Conservation (phyloP, 1,139 yeast genomes). For the Yamadazyma kanchanaburiensis region DNA sequence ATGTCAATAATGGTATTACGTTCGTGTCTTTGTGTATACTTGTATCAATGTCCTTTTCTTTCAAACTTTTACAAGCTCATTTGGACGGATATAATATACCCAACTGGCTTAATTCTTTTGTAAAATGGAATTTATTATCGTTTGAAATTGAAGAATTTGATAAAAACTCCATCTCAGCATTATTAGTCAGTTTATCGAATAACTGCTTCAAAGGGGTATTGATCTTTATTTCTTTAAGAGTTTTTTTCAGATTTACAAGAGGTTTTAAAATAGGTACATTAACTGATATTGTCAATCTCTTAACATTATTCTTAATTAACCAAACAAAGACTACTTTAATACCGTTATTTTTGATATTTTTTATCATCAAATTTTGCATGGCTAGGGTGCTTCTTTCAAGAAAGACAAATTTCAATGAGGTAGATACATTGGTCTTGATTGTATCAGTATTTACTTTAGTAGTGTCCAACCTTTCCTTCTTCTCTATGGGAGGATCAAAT, state of each 20-base stretch:
- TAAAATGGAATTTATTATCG: constrained; percentile 28
- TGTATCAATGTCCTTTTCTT: constrained; percentile 43
- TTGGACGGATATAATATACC: constrained; percentile 57
- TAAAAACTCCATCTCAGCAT: constrained; percentile 22
- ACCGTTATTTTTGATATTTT: constrained; percentile 61
- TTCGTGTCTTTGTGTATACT: constrained; percentile 40
- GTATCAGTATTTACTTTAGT: constrained; percentile 23
- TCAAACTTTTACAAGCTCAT: constrained; percentile 55
- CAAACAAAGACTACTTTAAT: constrained; percentile 69
- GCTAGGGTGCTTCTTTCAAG: constrained; percentile 9
- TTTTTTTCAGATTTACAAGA: constrained; percentile 23
- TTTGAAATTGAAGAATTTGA: constrained; percentile 20
- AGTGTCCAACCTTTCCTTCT: constrained; percentile 75
- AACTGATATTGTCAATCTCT: constrained; percentile 42
- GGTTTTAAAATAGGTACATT: constrained; percentile 23
- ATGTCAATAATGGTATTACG: constrained; percentile 20
- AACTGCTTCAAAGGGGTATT: constrained; percentile 18
- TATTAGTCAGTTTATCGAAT: constrained; percentile 27
- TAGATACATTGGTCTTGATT: constrained; percentile 22
- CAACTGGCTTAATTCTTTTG: constrained; percentile 22
- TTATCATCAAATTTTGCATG: constrained; percentile 24
- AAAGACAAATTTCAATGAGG: constrained; percentile 15
- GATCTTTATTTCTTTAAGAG: constrained; percentile 19
- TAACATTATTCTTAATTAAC: constrained; percentile 58
- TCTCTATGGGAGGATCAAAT: constrained; percentile 87